Base-by-base conservation (phyloP, 2,329 filamentous ascomycete genomes). In the Botrytis cinerea region DNA sequence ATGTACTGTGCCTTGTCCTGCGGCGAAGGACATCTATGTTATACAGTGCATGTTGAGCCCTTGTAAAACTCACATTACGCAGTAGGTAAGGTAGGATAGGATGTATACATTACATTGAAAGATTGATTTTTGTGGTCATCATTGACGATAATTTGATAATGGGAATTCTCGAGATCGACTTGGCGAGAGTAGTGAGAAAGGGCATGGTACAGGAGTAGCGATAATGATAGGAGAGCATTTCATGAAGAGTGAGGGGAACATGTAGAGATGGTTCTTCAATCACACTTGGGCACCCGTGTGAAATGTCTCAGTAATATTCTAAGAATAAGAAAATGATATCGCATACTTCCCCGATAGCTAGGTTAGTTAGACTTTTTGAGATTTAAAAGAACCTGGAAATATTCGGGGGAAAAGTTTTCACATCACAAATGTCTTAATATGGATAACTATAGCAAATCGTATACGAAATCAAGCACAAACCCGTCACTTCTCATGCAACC, bases 401-500 rank as follows among this genome's bases (percentile, higher is more conserved):
- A 32, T 66, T 51, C 63, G 43, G 63, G n/a, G 45, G 45, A 51
- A n/a, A 35, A 66, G 22, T 32, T 43, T 67, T 67, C 43, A n/a
- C 63, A 51, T 67, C 63, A 51, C 45, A 67, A 67, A 57, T n/a
- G 18, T 25, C 22, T 66, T 46, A 35, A 38, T 38, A 67, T 48
- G 32, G 4, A 67, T n/a, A 32, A 32, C 32, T 32, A 18, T 51
- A 45, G 45, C 43, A 71, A 71, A 71, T 71, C 69, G 64, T 40
- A 64, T 46, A 43, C 32, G 69, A 63, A 63, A 63, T 71, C 69
- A 71, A 60, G 45, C 35, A 71, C 35, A 63, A 48, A 46, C 43
- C 57, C 59, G 69, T 71, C 43, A 63, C 69, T 18, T 51, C 35
- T 43, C n/a, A 71, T 71, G 69, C 69, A 71, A 32, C 59, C 38